Base-by-base conservation (phyloP, 2,329 filamentous ascomycete species). In the Sclerotinia minor region DNA sequence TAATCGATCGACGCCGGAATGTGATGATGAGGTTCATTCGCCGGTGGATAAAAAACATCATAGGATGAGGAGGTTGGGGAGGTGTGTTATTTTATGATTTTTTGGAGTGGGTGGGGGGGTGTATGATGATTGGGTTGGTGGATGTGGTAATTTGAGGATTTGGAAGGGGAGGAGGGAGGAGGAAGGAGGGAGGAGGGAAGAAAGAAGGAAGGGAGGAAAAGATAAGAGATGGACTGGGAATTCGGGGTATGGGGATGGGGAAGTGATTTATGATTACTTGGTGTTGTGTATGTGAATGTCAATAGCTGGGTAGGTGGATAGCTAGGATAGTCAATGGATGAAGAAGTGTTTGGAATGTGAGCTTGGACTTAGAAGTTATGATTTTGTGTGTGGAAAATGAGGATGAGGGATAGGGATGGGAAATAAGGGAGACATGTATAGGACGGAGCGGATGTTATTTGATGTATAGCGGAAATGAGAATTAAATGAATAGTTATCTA, bases 71-170 rank as follows among this genome's bases (percentile, higher is more conserved):
- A 50, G 19, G 24, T 61, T 67, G 29, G 65, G 65, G 45, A 61
- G 55, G 53, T 67, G 65, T 61, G 65, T 67, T 29, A 67, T 67
- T 44, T 67, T 67, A 67, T 67, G 24, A 67, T 32, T 61, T 8
- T 35, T 9, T 61, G 11, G 29, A 29, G 29, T 29, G n/a, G 11
- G 38, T 61, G 17, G 21, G 3, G n/a, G 32, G 15, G 19, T 47
- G 29, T 24, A 15, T 13, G 44, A 21, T 47, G 17, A 26, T 41
- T 38, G 32, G 35, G 5, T 50, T 29, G 29, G 35, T 38, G 21
- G 32, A 9, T 41, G 29, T 61, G 21, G 45, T 61, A 61, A 61
- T 61, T 50, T 61, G 59, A 50, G 11, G 15, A 50, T 61, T 61
- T 55, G 21, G 21, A 41, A 29, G 2, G 11, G 35, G 35, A 21